A percentile compares a stretch with the other conserved stretches of the same genome.
Conservation (phyloP, 306 rosid genomes). For the Cucurbita pepo region DNA sequence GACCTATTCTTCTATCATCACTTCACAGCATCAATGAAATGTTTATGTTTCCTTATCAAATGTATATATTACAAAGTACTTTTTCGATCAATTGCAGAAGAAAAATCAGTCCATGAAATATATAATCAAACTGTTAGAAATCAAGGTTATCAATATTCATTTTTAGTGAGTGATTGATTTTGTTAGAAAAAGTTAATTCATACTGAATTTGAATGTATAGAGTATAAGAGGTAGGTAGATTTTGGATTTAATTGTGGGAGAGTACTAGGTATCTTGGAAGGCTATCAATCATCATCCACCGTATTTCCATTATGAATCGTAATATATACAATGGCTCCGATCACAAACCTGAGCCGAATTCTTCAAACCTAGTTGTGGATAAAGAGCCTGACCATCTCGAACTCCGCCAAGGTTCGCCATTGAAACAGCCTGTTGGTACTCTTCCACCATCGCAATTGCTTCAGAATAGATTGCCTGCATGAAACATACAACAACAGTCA, state of each 20-base stretch:
- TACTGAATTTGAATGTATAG: background rate
- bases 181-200: background rate
- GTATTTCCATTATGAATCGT: background rate
- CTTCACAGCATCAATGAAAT: too few relatives aligned
- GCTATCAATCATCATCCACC: background rate
- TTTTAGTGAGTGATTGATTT: background rate
- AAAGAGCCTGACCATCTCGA: conserved; percentile 40
- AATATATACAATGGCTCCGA: background rate
- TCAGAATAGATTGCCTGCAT: conserved; percentile 75
- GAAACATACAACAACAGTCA: conserved; percentile 5
- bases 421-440: conserved; percentile 58
- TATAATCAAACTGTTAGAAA: background rate
- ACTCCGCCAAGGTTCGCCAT: conserved; percentile 49
- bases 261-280: background rate
- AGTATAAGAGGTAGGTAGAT: background rate
- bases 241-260: background rate
- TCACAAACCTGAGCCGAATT: conserved; percentile 60
- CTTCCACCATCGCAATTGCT: conserved; percentile 83
- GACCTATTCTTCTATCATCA: too few relatives aligned
- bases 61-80: background rate
- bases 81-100: background rate
- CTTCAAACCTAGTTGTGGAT: conserved; percentile 55
- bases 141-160: background rate
- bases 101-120: background rate
- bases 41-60: background rate